Evolutionary conservation across 345 rosid species (phyloP), one percentile per base, ranked within the genome.

Genomic region (Citrus glauca): DNA sequence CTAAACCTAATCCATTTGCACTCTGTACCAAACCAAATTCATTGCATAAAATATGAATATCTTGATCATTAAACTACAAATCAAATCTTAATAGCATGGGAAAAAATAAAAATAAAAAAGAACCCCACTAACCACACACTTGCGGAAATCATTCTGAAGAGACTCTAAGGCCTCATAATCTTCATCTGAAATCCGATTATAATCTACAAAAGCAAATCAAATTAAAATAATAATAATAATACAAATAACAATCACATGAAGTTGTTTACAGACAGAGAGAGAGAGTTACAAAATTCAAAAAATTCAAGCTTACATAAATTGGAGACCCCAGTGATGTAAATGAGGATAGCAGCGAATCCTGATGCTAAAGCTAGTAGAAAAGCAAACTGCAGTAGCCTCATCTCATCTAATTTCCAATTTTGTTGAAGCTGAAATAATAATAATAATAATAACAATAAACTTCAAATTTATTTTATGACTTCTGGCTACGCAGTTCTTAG

Each of bases 1-100:
- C 85, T 83, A 94, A 83, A 71, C 98, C 99, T 81, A 97, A 85
- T 42, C 98, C 98, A 83, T 94, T 97, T 71, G 92, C 97, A 70
- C 87, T 81, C 98, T 94, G 85, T 86, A 91, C n/a, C 75, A 81
- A 37, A 76, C 7, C 55, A 59, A 35, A 79, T 64, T 50, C 32
- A 80, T 73, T 69, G 76, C 68, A 65, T 53, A 10, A 68, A 48
- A 63, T 55, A 50, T 17, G 30, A 8, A 50, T 7, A 50, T 28
- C 5, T 32, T 53, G 64, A 71, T 32, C 40, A 73, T 59, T 2
- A 63, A 74, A 63, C 53, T 57, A 60, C n/a, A 37, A 57, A 60
- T 64, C 45, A 16, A 78, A 71, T 28, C 66, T 32, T 55, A 56
- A 24, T 13, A 25, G 10, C 66, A 56, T 56, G 40, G 27, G 53